Percentiles rank a stretch among this genome's conserved stretches.
Evolutionary conservation across 2,329 filamentous ascomycete species (phyloP).

Genomic region (Penicillium sp.): DNA sequence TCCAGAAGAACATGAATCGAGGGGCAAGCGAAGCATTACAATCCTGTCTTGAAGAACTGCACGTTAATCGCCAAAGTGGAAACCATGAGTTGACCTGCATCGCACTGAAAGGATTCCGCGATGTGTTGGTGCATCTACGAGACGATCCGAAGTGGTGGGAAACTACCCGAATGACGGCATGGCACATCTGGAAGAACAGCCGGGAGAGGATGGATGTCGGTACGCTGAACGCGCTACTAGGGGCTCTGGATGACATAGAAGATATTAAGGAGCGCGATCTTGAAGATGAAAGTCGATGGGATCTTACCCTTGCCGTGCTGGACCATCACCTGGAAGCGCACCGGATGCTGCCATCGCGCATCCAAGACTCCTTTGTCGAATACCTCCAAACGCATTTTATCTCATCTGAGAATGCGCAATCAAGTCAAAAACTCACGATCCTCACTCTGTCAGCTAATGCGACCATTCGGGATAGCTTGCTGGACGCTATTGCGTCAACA

Average conservation of each 20-base stretch:
- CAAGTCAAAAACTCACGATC: constrained; percentile 44
- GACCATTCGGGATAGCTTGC: constrained; percentile 56
- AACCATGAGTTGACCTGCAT: constrained; percentile 58
- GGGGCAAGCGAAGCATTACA: constrained; percentile 49
- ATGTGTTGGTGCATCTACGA: constrained; percentile 39
- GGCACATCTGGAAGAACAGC: constrained; percentile 66
- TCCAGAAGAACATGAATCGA: constrained; percentile 53
- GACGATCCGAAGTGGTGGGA: constrained; percentile 52
- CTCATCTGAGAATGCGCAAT: not conserved
- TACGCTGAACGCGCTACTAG: constrained; percentile 45
- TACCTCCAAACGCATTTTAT: constrained; percentile 26
- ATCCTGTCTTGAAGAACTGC: constrained; percentile 51
- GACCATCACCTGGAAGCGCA: constrained; percentile 27
- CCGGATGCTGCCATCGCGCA: constrained; percentile 19
- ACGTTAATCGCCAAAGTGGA: constrained; percentile 59
- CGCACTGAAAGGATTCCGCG: constrained; percentile 52
- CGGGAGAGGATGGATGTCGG: constrained; percentile 67
- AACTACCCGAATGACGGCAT: constrained; percentile 56
- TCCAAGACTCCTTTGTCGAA: constrained; percentile 25
- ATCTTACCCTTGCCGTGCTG: constrained; percentile 25
- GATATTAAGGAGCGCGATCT: constrained; percentile 24
- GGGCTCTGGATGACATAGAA: constrained; percentile 25
- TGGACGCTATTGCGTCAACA: constrained; percentile 39
- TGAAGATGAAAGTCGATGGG: constrained; percentile 13
- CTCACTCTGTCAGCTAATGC: constrained; percentile 65